Conservation (phyloP, 331 rosid genomes). For the Rosa hybrid region DNA sequence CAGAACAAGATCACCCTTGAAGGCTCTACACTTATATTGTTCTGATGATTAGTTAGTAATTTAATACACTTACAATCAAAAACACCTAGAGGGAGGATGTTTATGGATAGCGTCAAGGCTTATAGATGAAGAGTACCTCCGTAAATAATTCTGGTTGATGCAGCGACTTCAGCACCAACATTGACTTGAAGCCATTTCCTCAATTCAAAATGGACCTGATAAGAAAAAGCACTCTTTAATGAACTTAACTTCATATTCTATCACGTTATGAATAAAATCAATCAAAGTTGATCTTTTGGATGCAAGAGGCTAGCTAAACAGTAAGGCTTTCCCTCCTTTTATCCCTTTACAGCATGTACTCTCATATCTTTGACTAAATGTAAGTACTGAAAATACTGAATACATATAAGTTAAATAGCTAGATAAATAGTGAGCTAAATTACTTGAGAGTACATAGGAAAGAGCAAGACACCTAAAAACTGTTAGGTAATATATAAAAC, state of each 20-base stretch:
- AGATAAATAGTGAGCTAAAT: background rate
- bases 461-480: background rate
- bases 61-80: background rate
- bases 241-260: background rate
- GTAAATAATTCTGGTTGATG: constrained; percentile 72
- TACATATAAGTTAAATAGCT: background rate
- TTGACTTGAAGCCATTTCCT: constrained; percentile 79
- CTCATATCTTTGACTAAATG: background rate
- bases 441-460: constrained; percentile 2
- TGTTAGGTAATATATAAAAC: too few relatives aligned
- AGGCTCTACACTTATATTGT: background rate
- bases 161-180: constrained; percentile 64
- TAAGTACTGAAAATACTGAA: background rate
- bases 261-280: background rate
- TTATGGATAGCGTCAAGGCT: background rate
- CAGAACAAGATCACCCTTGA: background rate
- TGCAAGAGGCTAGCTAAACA: background rate
- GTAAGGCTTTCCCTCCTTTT: background rate
- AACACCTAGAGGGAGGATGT: background rate
- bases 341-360: background rate
- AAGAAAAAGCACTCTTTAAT: background rate
- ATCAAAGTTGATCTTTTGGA: background rate
- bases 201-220: constrained; percentile 79
- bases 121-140: constrained; percentile 58
- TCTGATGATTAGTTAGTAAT: background rate